Base-by-base conservation (phyloP, 371 early-diverging fungal species). In the Dentiscutata heterogama region DNA sequence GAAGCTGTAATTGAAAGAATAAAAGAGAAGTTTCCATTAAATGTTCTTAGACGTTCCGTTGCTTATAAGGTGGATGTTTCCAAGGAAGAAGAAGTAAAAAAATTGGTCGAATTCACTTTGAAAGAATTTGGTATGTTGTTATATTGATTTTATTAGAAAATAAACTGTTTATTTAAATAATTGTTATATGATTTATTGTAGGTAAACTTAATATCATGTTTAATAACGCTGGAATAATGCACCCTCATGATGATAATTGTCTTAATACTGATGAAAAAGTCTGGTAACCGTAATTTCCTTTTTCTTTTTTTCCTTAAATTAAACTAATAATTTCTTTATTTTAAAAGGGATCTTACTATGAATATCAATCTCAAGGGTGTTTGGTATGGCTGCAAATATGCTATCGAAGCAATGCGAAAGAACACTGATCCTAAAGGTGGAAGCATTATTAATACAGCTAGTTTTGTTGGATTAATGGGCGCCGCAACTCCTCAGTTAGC, bases 161-260 rank as follows among this genome's bases (percentile, higher is more conserved):
- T 25, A 31, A 68, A 29, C 13, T 42, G 16, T 14, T 13, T 2
- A 22, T 42, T 22, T n/a, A 70, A 18, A 39, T 22, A 35, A 39
- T 65, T 51, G 18, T 61, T 51, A 22, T 65, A 70, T 25, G 25
- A 71, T 42, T 39, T 65, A 58, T 58, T n/a, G 20, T 74, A 91
- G 92, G 94, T 78, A 93, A 93, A 81, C 85, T 96, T 63, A 90
- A 93, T 83, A 87, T 96, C 76, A 92, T 96, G 87, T 95, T 96
- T 88, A 96, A 96, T 87, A 96, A 96, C 83, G 96, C 97, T 16
- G 97, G 97, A 71, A 95, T 96, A 86, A 96, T 96, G 96, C 95
- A 96, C 83, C 94, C 95, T 53, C 87, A 91, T 58, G 96, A 96
- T 82, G 95, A 95, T 85, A 93, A 95, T 84, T 95, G 95, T 61